These are phyloP conservation scores for Apiospora rasikravindrae DNA, from an alignment of 2,329 filamentous ascomycete genomes.

Conservation along the genomic window DNA sequence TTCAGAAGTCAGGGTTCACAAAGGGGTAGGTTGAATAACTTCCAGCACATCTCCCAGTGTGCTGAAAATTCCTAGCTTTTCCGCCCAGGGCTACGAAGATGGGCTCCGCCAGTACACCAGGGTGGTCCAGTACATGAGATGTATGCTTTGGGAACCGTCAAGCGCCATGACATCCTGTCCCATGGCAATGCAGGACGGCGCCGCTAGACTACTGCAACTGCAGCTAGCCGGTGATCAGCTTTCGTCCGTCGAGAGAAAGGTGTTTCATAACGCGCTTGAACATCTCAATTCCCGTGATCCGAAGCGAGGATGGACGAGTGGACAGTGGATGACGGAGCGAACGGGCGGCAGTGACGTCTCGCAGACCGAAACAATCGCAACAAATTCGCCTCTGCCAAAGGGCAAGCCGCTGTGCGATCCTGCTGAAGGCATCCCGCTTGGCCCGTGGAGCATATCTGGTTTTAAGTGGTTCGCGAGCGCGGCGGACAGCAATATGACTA, in stretches of 20 bases:
- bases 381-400: slow-evolving; percentile 26
- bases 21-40: slow-evolving; percentile 49
- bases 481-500: slow-evolving; percentile 62
- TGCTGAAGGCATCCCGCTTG: slow-evolving; percentile 27
- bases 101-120: slow-evolving; percentile 56
- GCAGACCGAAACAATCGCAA: slow-evolving; percentile 60
- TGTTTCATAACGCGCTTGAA: slow-evolving; percentile 47
- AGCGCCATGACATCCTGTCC: slow-evolving; percentile 48
- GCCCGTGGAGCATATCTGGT: slow-evolving; percentile 55
- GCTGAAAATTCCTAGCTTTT: slow-evolving; percentile 44
- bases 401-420: slow-evolving; percentile 27
- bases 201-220: slow-evolving; percentile 41
- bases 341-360: slow-evolving; percentile 63
- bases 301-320: slow-evolving; percentile 58
- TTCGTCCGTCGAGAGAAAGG: slow-evolving; percentile 28
- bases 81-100: slow-evolving; percentile 65
- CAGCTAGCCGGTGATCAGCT: slow-evolving; percentile 33
- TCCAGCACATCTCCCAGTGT: slow-evolving; percentile 29
- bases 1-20: slow-evolving; percentile 63
- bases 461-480: slow-evolving; percentile 71
- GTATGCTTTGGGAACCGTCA: slow-evolving; percentile 30
- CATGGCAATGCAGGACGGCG: slow-evolving; percentile 58
- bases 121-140: slow-evolving; percentile 62
- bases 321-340: slow-evolving; percentile 69
- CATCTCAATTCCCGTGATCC: slow-evolving; percentile 51